Evolutionary conservation across 768 basidiomycete genomes (phyloP).

Genomic region (Tulasnella sp.): DNA sequence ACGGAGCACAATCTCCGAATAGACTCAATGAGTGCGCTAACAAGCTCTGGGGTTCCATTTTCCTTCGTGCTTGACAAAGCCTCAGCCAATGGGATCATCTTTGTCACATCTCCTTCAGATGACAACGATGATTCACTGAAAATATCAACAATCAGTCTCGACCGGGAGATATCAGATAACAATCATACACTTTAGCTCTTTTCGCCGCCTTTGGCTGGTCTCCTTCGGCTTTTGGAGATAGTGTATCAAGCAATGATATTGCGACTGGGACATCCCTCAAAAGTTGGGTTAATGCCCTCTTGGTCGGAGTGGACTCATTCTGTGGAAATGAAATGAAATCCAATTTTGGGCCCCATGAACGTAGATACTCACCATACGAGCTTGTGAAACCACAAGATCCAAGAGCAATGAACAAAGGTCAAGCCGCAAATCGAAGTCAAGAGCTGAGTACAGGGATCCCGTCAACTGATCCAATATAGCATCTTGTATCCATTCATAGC

Average conservation of each 20-base stretch:
- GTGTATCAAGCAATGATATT: too few relatives aligned
- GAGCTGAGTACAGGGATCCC: background rate
- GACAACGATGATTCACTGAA: too few relatives aligned
- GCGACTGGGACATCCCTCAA: too few relatives aligned
- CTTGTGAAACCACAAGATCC: too few relatives aligned
- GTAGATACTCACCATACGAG: too few relatives aligned
- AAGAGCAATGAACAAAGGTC: constrained; percentile 1
- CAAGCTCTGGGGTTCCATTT: constrained; percentile 56
- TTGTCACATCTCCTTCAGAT: constrained; percentile 32
- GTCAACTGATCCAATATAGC: constrained; percentile 1
- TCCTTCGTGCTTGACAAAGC: constrained; percentile 50
- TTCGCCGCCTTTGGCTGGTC: constrained; percentile 56
- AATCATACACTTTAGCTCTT: constrained; percentile 50
- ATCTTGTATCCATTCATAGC: background rate
- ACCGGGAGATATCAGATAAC: background rate
- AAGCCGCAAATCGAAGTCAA: background rate
- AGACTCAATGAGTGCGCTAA: constrained; percentile 58
- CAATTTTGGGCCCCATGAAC: too few relatives aligned
- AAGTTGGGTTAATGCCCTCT: too few relatives aligned
- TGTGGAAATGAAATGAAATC: too few relatives aligned
- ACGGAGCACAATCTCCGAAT: constrained; percentile 52
- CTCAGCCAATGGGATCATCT: constrained; percentile 52
- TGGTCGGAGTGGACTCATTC: too few relatives aligned
- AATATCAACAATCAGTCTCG: background rate
- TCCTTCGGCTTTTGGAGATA: too few relatives aligned